phyloP scores from a whole-genome alignment of 1,139 yeast genomes.

The Arxiozyma bovina region DNA sequence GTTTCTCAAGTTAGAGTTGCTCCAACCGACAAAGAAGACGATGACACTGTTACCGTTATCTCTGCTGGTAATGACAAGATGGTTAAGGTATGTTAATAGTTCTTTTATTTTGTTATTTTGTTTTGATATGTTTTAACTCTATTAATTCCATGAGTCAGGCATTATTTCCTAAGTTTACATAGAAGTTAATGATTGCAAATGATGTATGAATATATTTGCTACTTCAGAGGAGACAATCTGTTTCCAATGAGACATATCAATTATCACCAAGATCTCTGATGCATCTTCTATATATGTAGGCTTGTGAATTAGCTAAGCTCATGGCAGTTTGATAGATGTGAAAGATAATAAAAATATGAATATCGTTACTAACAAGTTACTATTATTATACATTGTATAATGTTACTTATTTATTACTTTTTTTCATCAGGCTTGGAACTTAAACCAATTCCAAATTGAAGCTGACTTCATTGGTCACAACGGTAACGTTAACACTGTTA shows the following conservation, averaged over 20 bases:
- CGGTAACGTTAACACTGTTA: constrained; percentile 95
- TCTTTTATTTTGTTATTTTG: constrained; percentile 10
- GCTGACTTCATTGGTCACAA: constrained; percentile 99
- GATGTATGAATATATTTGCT: constrained; percentile 87
- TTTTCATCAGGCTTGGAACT: constrained; percentile 76
- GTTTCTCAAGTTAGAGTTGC: constrained; percentile 92
- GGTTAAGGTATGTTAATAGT: constrained; percentile 79
- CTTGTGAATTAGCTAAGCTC: not conserved
- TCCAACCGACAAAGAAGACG: constrained; percentile 35
- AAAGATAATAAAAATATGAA: not conserved
- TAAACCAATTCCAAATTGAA: constrained; percentile 73
- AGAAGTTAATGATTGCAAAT: constrained; percentile 47
- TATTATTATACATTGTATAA: not conserved
- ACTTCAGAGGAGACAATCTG: constrained; percentile 82
- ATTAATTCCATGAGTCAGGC: constrained; percentile 3
- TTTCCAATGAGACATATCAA: constrained; percentile 87
- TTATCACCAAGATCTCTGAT: constrained; percentile 99
- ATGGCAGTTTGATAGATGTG: not conserved
- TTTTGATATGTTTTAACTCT: constrained; percentile 3
- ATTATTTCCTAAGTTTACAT: not conserved
- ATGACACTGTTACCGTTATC: constrained; percentile 64
- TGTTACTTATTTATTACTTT: constrained; percentile 7
- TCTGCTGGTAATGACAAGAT: constrained; percentile 99
- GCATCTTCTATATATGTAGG: constrained; percentile 1
- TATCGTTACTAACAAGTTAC: not conserved